These are phyloP conservation scores for Lichtheimia hyalospora DNA, from an alignment of 371 early-diverging fungal genomes.

Conservation along the genomic window DNA sequence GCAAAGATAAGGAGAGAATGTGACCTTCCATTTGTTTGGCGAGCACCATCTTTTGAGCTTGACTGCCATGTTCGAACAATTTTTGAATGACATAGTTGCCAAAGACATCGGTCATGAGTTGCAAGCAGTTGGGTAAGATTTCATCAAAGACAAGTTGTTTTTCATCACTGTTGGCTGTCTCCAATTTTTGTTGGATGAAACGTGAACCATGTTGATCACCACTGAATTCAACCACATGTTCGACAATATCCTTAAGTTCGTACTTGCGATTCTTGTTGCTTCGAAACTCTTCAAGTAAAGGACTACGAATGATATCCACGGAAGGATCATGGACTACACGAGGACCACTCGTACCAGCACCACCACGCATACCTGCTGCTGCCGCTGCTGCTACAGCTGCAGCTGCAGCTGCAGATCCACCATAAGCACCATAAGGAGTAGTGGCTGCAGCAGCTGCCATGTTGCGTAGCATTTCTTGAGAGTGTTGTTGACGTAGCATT, in stretches of 20 bases:
- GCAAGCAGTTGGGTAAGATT: conserved; percentile 89
- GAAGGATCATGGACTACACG: too few species aligned
- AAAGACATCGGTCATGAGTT: conserved; percentile 99
- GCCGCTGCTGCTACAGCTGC: conserved; percentile 6
- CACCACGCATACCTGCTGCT: conserved; percentile 30
- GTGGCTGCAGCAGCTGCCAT: not conserved
- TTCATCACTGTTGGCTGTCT: conserved; percentile 90
- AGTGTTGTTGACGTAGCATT: conserved; percentile 55
- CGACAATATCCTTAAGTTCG: conserved; percentile 92
- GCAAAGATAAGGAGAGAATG: conserved; percentile 91
- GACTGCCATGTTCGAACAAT: conserved; percentile 95
- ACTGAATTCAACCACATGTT: conserved; percentile 95
- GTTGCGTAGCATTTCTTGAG: conserved; percentile 18
- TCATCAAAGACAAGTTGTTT: conserved; percentile 97
- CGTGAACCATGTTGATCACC: conserved; percentile 99
- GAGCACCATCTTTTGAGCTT: conserved; percentile 84
- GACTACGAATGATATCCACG: conserved; percentile 64
- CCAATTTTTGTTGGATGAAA: conserved; percentile 99
- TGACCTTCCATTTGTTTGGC: conserved; percentile 94
- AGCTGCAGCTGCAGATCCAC: conserved; percentile 22
- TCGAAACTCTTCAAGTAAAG: conserved; percentile 91
- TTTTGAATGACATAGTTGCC: conserved; percentile 99
- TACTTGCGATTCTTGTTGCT: conserved; percentile 92
- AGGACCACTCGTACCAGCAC: not conserved
- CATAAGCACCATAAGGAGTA: conserved; percentile 23